A percentile compares a stretch with the other conserved stretches of the same genome.
Evolutionary conservation across 2,329 filamentous ascomycete species (phyloP).

Genomic region (Monilinia fructigena): DNA sequence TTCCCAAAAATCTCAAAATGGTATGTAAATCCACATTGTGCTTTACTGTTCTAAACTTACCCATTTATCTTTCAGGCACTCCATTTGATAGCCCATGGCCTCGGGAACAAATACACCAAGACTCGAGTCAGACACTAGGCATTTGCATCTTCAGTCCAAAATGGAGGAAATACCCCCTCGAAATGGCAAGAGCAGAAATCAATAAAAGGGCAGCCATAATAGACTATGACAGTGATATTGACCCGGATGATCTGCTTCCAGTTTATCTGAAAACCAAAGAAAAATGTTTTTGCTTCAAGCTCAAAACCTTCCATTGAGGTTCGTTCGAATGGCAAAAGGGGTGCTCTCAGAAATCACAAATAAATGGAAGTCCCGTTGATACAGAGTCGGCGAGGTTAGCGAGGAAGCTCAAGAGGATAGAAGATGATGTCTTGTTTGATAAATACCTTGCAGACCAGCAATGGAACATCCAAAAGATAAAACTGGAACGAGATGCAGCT

Average conservation of each 20-base stretch:
- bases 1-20: constrained; percentile 36
- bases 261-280: constrained; percentile 74
- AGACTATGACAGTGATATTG: constrained; percentile 66
- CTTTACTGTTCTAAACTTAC: constrained; percentile 17
- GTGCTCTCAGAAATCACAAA: constrained; percentile 25
- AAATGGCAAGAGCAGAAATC: constrained; percentile 27
- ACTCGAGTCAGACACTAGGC: constrained; percentile 37
- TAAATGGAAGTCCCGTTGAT: constrained; percentile 26
- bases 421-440: constrained; percentile 76
- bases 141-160: constrained; percentile 27
- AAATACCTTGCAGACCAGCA: constrained; percentile 60
- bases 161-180: constrained; percentile 22
- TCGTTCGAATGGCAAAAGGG: constrained; percentile 25
- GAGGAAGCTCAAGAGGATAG: constrained; percentile 72
- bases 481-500: constrained; percentile 61
- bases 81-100: constrained; percentile 36
- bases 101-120: constrained; percentile 39
- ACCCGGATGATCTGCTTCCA: constrained; percentile 72
- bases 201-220: constrained; percentile 38
- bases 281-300: constrained; percentile 61
- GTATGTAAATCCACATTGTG: constrained; percentile 29
- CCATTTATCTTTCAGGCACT: constrained; percentile 33
- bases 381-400: constrained; percentile 61
- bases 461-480: constrained; percentile 60
- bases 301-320: constrained; percentile 46